Conservation (phyloP, 2,329 filamentous ascomycete genomes). For the Pyrenochaeta sp. region DNA sequence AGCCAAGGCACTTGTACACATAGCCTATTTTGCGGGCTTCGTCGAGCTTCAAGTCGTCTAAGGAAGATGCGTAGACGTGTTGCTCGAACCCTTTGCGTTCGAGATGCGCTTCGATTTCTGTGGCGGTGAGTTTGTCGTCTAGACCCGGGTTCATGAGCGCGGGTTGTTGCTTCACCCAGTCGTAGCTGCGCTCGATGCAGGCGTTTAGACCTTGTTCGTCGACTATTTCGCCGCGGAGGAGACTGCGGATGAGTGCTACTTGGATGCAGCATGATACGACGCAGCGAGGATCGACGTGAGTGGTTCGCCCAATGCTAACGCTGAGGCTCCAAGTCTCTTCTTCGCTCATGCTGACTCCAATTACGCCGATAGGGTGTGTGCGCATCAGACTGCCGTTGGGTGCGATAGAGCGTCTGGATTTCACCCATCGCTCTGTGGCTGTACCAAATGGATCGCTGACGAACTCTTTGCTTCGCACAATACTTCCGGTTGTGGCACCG, state of each 20-base stretch:
- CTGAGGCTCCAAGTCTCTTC: slow-evolving; percentile 56
- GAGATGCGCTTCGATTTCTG: slow-evolving; percentile 34
- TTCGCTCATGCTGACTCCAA: slow-evolving; percentile 52
- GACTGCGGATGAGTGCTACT: slow-evolving; percentile 56
- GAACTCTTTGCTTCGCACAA: slow-evolving; percentile 52
- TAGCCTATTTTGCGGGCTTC: slow-evolving; percentile 59
- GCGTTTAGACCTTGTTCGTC: slow-evolving; percentile 52
- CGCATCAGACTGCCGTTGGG: slow-evolving; percentile 64
- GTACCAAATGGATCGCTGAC: slow-evolving; percentile 50
- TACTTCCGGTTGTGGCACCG: slow-evolving; percentile 56
- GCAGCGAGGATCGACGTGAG: slow-evolving; percentile 62
- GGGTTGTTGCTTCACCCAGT: slow-evolving; percentile 48
- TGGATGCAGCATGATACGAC: slow-evolving; percentile 59
- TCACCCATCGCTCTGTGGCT: slow-evolving; percentile 54
- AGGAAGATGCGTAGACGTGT: slow-evolving; percentile 48
- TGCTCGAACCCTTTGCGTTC: slow-evolving; percentile 52
- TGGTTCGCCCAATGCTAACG: slow-evolving; percentile 53
- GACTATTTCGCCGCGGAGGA: slow-evolving; percentile 56
- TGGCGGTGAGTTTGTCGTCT: slow-evolving; percentile 32
- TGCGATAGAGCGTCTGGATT: slow-evolving; percentile 50
- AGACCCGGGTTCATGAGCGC: slow-evolving; percentile 30
- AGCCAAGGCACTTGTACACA: slow-evolving; percentile 62
- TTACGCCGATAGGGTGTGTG: slow-evolving; percentile 60
- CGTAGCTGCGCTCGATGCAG: slow-evolving; percentile 50
- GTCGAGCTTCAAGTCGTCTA: slow-evolving; percentile 56